Evolutionary conservation across 2,329 filamentous ascomycete genomes (phyloP), one percentile per base, ranked within the genome.

Genomic region (Epichloe bromicola): DNA sequence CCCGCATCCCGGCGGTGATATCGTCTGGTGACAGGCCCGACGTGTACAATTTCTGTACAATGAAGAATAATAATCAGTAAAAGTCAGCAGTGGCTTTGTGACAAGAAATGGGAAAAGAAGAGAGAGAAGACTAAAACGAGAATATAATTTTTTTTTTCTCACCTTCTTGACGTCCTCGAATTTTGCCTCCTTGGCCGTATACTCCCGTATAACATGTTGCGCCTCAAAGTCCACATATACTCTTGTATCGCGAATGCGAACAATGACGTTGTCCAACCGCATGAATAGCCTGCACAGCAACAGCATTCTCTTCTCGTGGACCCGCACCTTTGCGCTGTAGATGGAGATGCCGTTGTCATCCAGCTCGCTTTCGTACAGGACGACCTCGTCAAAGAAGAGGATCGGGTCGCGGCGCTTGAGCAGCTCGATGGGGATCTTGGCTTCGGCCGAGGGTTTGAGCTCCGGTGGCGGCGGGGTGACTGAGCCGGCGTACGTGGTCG

Each of bases 291-390:
- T 78, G 57, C 80, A 82, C 3, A 98, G 78, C 54, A 98, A 74
- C 51, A 98, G 75, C 69, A 98, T 82, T 51, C 93, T 77, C 60
- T 84, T 80, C 51, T 90, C 88, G 83, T 97, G 96, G 51, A 97
- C 91, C 53, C 93, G 78, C 48, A 97, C 73, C 73, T 98, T 98
- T 68, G 86, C 88, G 55, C 84, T 94, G 53, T 94, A 75, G 64
- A 96, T 78, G 33, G 88, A 88, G 59, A 97, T 93, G 54, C 93
- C 93, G 63, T 98, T 98, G 67, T 98, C 93, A 54, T 95, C 93
- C 45, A 98, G 79, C 73, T 98, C 93, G 70, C 94, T 94, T 71
- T 98, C 93, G 66, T 95, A 98, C 46, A 98, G 76, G 60, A 96
- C 82, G 39, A 98, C 88, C 60, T 97, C 89, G 70, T 97, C 91